These are phyloP conservation scores for Trichophyton mentagrophytes DNA, from an alignment of 2,329 filamentous ascomycete genomes.

Conservation along the genomic window DNA sequence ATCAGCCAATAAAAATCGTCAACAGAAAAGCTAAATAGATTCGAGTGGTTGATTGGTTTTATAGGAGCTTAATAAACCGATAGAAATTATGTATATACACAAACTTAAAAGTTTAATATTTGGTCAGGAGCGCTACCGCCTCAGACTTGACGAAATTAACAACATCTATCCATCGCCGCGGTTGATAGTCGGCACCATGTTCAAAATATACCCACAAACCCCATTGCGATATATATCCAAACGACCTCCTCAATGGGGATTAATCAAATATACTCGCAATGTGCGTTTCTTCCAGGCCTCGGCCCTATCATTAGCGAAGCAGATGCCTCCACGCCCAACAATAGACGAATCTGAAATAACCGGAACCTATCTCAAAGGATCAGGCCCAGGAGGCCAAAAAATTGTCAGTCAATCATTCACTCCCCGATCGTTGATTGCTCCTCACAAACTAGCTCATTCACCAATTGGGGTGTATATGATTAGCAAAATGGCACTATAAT, in stretches of 20 bases:
- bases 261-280: background rate
- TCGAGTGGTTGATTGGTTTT: too few relatives aligned
- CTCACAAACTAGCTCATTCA: too few relatives aligned
- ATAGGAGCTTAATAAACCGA: too few relatives aligned
- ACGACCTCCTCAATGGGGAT: background rate
- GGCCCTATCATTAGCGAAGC: slow-evolving; percentile 34
- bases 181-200: background rate
- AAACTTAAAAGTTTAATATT: background rate
- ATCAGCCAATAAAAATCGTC: too few relatives aligned
- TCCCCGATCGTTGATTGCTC: background rate
- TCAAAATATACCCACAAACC: background rate
- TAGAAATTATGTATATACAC: too few relatives aligned
- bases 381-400: slow-evolving; percentile 87
- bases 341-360: slow-evolving; percentile 68
- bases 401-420: slow-evolving; percentile 46
- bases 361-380: slow-evolving; percentile 79
- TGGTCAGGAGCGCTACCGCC: too few relatives aligned
- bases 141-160: background rate
- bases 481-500: too few relatives aligned
- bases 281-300: slow-evolving; percentile 17
- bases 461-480: too few relatives aligned
- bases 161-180: background rate
- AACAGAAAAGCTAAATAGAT: too few relatives aligned
- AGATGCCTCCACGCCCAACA: slow-evolving; percentile 62
- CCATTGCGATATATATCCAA: background rate